These are phyloP conservation scores for Nitzschia sp. DNA, from an alignment of 108 stramenopile genomes.

Conservation along the genomic window DNA sequence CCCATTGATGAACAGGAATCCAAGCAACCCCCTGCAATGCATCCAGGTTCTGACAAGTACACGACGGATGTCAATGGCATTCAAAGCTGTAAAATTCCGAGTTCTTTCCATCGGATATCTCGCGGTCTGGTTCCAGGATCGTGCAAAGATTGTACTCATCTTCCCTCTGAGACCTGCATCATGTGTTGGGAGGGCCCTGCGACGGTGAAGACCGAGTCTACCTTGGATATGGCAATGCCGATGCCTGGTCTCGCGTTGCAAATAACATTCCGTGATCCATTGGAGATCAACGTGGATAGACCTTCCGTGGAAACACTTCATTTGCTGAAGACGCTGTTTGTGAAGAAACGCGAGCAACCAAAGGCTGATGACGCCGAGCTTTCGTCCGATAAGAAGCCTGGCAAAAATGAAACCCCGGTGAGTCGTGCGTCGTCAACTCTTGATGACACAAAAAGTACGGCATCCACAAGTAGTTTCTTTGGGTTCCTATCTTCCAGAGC, in stretches of 20 bases:
- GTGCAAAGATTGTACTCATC: conserved; percentile 42
- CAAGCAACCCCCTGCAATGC: not conserved
- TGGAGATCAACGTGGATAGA: conserved; percentile 77
- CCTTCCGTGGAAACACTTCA: conserved; percentile 50
- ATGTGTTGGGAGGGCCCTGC: conserved; percentile 51
- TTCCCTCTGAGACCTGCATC: conserved; percentile 58
- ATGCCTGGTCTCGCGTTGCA: conserved; percentile 70
- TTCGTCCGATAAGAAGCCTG: not conserved
- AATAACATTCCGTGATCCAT: conserved; percentile 57
- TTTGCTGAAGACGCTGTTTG: conserved; percentile 47
- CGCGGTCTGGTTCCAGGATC: conserved; percentile 41
- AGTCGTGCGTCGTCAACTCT: not conserved
- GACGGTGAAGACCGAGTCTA: not conserved
- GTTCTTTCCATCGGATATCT: conserved; percentile 65
- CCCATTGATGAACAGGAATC: not conserved
- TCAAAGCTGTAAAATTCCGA: conserved; percentile 54
- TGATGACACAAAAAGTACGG: conserved; percentile 16
- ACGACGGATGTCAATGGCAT: conserved; percentile 55
- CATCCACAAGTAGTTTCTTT: conserved; percentile 10
- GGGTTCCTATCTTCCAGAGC: conserved; percentile 4
- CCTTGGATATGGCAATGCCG: conserved; percentile 53
- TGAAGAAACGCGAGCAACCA: conserved; percentile 1
- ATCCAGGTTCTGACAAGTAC: conserved; percentile 30
- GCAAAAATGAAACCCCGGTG: not conserved
- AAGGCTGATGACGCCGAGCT: not conserved